A percentile compares a stretch with the other conserved stretches of the same genome.
These are phyloP conservation scores for Murraya koenigii DNA, from an alignment of 345 rosid species.

Conservation along the genomic window DNA sequence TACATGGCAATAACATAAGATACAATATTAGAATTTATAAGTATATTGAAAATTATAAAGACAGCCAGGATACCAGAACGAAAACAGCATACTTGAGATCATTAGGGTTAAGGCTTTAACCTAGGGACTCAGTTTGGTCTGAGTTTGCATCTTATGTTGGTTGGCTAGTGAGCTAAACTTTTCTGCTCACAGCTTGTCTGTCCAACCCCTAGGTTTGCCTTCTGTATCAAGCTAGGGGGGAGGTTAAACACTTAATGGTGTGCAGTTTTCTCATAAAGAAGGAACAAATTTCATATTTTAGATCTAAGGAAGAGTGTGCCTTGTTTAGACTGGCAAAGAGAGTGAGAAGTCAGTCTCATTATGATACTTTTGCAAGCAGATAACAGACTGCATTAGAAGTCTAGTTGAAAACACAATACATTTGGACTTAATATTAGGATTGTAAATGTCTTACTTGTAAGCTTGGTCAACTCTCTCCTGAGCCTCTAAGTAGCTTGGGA, in stretches of 20 bases:
- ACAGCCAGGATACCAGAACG: neutral
- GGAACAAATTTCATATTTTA: neutral
- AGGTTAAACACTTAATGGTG: neutral
- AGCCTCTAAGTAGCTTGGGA: conserved; percentile 80
- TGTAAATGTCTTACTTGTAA: conserved; percentile 62
- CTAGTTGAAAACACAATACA: neutral
- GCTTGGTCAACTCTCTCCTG: conserved; percentile 82
- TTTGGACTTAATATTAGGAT: neutral
- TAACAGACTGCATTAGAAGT: neutral
- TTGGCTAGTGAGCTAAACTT: neutral
- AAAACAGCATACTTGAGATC: neutral
- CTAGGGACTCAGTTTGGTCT: neutral
- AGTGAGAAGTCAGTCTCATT: neutral
- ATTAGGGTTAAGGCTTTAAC: neutral
- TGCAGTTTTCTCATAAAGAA: neutral
- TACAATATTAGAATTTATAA: neutral
- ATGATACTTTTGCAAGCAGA: neutral
- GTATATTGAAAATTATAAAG: too few species aligned
- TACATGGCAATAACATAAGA: neutral
- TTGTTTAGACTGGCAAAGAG: neutral
- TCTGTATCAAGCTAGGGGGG: too few species aligned
- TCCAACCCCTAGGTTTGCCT: neutral
- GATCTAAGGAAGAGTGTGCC: neutral
- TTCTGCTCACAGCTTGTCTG: neutral
- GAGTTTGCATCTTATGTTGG: too few species aligned